Conservation (phyloP, 177 flowering plant genomes). For the Telopea speciosissima region DNA sequence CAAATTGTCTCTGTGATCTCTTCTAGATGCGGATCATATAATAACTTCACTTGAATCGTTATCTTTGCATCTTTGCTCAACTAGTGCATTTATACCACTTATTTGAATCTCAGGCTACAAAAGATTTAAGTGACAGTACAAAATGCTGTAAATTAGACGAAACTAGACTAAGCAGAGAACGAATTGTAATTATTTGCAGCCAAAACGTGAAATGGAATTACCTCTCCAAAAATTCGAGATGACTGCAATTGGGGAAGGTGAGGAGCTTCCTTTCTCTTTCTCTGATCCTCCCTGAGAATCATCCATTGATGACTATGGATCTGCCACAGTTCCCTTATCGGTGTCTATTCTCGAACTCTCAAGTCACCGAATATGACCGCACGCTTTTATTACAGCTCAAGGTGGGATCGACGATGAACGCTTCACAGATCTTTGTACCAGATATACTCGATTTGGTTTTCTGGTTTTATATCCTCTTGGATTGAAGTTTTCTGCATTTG, state of each 20-base stretch:
- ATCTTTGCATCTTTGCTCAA: not conserved
- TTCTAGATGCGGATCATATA: not conserved
- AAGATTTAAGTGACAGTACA: not conserved
- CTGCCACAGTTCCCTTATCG: not conserved
- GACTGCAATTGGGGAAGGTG: slow-evolving; percentile 58
- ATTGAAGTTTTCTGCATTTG: too few species aligned
- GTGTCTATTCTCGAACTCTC: not conserved
- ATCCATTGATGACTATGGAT: slow-evolving; percentile 52
- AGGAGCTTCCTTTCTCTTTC: slow-evolving; percentile 52
- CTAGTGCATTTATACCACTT: not conserved
- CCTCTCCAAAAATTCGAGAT: slow-evolving; percentile 93
- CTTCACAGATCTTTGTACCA: not conserved
- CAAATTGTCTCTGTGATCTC: not conserved
- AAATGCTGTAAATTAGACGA: not conserved
- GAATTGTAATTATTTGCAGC: not conserved
- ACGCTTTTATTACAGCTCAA: not conserved
- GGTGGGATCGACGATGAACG: not conserved
- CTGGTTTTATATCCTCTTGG: too few species aligned
- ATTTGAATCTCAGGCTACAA: not conserved
- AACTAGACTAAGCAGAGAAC: not conserved
- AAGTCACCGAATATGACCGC: not conserved
- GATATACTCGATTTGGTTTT: too few species aligned
- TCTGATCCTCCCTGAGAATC: slow-evolving; percentile 56
- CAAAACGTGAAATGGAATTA: slow-evolving; percentile 11
- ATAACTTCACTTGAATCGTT: not conserved